Evolutionary conservation across 228 moss, liverwort and hornwort genomes (phyloP).

Genomic region (Sphagnum magellanicum): DNA sequence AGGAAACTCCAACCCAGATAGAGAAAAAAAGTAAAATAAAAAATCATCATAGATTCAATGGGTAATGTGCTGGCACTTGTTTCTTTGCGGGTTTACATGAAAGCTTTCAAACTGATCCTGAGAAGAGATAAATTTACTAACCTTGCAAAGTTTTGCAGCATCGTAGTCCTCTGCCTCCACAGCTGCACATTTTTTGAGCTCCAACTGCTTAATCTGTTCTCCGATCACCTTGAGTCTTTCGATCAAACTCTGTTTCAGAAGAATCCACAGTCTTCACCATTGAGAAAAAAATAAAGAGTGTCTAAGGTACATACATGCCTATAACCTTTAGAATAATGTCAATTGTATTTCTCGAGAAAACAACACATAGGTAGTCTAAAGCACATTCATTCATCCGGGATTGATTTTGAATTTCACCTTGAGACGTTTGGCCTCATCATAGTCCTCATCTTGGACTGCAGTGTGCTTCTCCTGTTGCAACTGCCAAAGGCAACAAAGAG

Average conservation of each 20-base stretch:
- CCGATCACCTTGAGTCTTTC: constrained; percentile 58
- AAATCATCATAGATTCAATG: too few species aligned
- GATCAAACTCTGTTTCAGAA: constrained; percentile 31
- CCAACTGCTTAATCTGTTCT: constrained; percentile 67
- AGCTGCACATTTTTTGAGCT: constrained; percentile 62
- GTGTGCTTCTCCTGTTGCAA: constrained; percentile 75
- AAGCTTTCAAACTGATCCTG: not conserved
- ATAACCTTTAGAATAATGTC: not conserved
- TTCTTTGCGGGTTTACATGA: not conserved
- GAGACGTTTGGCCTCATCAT: constrained; percentile 85
- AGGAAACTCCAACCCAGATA: not conserved
- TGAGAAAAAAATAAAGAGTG: too few species aligned
- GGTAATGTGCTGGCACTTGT: too few species aligned
- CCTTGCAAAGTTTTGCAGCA: constrained; percentile 80
- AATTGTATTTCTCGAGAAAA: not conserved
- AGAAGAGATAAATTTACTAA: constrained; percentile 1
- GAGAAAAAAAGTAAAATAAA: too few species aligned
- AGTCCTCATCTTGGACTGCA: constrained; percentile 75
- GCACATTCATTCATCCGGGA: not conserved
- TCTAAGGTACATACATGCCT: too few species aligned
- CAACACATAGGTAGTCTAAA: not conserved
- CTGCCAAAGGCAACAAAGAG: constrained; percentile 33
- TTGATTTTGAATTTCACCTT: constrained; percentile 37
- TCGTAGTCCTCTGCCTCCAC: constrained; percentile 85
- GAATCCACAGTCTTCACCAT: too few species aligned